A percentile compares a stretch with the other conserved stretches of the same genome.
These are phyloP conservation scores for Fragaria vesca DNA, from an alignment of 306 rosid genomes.

Conservation along the genomic window DNA sequence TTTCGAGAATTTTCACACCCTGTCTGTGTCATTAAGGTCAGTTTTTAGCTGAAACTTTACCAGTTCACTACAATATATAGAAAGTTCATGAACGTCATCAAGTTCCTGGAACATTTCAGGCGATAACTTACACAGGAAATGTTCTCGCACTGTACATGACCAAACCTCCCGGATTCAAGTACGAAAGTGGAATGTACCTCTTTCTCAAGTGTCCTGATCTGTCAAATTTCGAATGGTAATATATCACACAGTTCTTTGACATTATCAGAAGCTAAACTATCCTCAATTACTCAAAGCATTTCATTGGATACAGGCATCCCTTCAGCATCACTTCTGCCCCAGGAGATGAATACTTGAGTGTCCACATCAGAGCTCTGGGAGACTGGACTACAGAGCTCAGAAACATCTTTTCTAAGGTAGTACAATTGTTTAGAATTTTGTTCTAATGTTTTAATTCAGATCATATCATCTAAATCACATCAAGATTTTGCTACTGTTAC, in stretches of 20 bases:
- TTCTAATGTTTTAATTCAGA: background rate
- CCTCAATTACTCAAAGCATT: constrained; percentile 6
- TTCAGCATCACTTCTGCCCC: constrained; percentile 97
- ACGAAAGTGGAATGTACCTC: constrained; percentile 88
- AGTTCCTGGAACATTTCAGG: constrained; percentile 52
- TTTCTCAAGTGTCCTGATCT: constrained; percentile 88
- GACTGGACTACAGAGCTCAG: constrained; percentile 90
- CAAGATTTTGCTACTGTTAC: background rate
- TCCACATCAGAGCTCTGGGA: constrained; percentile 72
- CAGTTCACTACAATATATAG: background rate
- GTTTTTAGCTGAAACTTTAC: constrained; percentile 8
- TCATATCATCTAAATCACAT: background rate
- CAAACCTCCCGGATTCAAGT: constrained; percentile 70
- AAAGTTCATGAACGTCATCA: constrained; percentile 18
- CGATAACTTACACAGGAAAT: constrained; percentile 72
- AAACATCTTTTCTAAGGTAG: constrained; percentile 58
- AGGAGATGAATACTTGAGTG: constrained; percentile 85
- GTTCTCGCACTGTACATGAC: constrained; percentile 83
- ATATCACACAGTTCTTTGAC: background rate
- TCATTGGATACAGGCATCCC: constrained; percentile 65
- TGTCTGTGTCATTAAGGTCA: constrained; percentile 65
- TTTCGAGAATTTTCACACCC: constrained; percentile 49
- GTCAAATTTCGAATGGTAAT: constrained; percentile 82
- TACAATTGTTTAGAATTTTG: background rate
- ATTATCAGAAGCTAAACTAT: constrained; percentile 14